These are phyloP conservation scores for Teratosphaeriaceae sp. DNA, from an alignment of 2,329 filamentous ascomycete genomes.

Conservation along the genomic window DNA sequence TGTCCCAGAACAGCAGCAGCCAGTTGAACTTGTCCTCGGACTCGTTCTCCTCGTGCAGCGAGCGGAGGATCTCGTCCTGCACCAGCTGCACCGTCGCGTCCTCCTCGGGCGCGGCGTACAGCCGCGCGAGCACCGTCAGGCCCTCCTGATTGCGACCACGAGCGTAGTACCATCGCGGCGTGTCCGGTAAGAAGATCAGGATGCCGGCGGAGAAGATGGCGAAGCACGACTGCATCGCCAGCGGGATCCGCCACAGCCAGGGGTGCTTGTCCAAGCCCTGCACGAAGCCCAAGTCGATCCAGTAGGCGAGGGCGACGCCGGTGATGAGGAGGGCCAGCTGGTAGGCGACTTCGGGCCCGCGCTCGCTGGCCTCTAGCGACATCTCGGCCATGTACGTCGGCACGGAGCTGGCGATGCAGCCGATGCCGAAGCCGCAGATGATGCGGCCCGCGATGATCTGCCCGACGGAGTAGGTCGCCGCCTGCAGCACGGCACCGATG, in stretches of 20 bases:
- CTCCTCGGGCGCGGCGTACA: conserved; percentile 9
- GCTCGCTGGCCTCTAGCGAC: background rate
- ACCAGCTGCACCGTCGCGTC: conserved; percentile 6
- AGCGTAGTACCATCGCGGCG: conserved; percentile 30
- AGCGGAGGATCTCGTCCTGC: conserved; percentile 10
- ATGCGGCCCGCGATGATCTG: conserved; percentile 13
- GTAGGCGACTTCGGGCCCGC: conserved; percentile 2
- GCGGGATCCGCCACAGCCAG: conserved; percentile 24
- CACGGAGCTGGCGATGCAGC: conserved; percentile 25
- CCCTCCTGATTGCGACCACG: conserved; percentile 11
- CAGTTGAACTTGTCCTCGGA: conserved; percentile 24
- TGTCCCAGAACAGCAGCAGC: conserved; percentile 29
- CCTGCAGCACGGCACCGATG: conserved; percentile 26
- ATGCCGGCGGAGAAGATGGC: conserved; percentile 9
- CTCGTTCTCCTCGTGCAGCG: conserved; percentile 10
- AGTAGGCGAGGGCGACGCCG: conserved; percentile 1
- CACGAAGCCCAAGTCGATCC: background rate
- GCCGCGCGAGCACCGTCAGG: conserved; percentile 10
- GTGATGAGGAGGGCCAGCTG: conserved; percentile 1
- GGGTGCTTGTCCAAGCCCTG: conserved; percentile 9
- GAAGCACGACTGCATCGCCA: conserved; percentile 3
- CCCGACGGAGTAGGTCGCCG: conserved; percentile 22
- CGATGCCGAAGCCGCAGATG: conserved; percentile 19
- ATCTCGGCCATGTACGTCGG: conserved; percentile 11
- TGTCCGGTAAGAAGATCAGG: conserved; percentile 27